phyloP scores from a whole-genome alignment of 2,329 filamentous ascomycete genomes.

The Cladosporium halotolerans region DNA sequence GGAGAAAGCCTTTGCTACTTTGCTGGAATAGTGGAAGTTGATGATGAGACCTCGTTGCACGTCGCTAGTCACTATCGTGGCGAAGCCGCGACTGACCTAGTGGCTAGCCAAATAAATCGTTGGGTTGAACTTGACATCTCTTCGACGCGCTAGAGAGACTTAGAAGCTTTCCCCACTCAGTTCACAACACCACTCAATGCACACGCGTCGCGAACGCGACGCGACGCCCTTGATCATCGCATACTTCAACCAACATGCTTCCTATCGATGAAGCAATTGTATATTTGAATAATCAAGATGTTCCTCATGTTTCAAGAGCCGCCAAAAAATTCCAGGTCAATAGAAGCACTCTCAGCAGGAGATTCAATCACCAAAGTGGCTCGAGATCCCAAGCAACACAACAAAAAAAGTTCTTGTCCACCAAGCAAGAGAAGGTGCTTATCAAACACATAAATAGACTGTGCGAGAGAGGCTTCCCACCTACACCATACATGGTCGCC shows the following conservation, averaged over 20 bases:
- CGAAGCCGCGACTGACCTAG: no score
- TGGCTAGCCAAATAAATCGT: no score
- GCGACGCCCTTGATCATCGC: no score
- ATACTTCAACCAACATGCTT: neutral
- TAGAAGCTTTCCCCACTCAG: no score
- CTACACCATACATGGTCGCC: conserved; percentile 16
- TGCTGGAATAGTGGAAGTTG: no score
- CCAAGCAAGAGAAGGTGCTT: conserved; percentile 13
- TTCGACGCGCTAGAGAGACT: no score
- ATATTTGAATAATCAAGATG: neutral
- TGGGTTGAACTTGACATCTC: no score
- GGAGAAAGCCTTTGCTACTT: no score
- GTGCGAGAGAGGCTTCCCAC: conserved; percentile 14
- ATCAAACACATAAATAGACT: conserved; percentile 18
- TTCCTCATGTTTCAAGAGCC: neutral
- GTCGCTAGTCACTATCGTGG: no score
- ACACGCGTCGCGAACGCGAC: no score
- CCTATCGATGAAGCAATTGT: conserved; percentile 4
- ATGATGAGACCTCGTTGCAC: no score
- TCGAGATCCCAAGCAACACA: neutral
- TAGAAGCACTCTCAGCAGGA: neutral
- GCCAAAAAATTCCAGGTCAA: conserved; percentile 1
- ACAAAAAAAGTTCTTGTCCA: neutral
- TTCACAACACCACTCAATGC: no score
- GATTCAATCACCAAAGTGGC: neutral